These are phyloP conservation scores for Cercospora zeae-maydis DNA, from an alignment of 2,329 filamentous ascomycete species.

Conservation along the genomic window DNA sequence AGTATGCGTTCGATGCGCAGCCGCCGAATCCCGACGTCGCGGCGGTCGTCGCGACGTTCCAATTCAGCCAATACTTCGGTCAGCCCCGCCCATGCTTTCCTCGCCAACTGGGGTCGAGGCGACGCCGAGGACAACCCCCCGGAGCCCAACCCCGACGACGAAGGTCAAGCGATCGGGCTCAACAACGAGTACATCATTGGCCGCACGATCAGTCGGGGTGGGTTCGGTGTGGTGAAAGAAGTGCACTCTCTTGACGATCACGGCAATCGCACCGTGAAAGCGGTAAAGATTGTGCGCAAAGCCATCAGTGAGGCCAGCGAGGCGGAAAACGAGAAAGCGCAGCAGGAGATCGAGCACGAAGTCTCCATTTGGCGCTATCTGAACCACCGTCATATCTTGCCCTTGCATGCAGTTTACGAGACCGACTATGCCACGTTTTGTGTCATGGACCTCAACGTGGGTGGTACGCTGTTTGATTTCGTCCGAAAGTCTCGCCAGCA, in stretches of 20 bases:
- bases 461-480: constrained; percentile 62
- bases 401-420: constrained; percentile 61
- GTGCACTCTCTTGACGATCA: constrained; percentile 56
- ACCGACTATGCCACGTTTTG: constrained; percentile 67
- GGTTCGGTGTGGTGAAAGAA: constrained; percentile 65
- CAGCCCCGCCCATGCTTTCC: constrained; percentile 35
- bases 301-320: constrained; percentile 54
- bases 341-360: constrained; percentile 66
- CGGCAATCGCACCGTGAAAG: constrained; percentile 53
- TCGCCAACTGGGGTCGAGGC: constrained; percentile 29
- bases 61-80: constrained; percentile 29
- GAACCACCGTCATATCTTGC: constrained; percentile 59
- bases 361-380: constrained; percentile 65
- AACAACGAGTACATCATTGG: constrained; percentile 62
- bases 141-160: constrained; percentile 57
- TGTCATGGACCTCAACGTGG: constrained; percentile 61
- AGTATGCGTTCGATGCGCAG: constrained; percentile 31
- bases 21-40: constrained; percentile 20
- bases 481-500: constrained; percentile 52
- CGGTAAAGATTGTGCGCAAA: constrained; percentile 66
- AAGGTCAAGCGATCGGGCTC: constrained; percentile 63
- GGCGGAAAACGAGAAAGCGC: constrained; percentile 60
- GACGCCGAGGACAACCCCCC: constrained; percentile 28
- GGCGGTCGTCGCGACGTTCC: constrained; percentile 31
- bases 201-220: constrained; percentile 62